Evolutionary conservation across 2,329 filamentous ascomycete species (phyloP), one percentile per base, ranked within the genome.

Genomic region (Calonectria pseudoturangicola): DNA sequence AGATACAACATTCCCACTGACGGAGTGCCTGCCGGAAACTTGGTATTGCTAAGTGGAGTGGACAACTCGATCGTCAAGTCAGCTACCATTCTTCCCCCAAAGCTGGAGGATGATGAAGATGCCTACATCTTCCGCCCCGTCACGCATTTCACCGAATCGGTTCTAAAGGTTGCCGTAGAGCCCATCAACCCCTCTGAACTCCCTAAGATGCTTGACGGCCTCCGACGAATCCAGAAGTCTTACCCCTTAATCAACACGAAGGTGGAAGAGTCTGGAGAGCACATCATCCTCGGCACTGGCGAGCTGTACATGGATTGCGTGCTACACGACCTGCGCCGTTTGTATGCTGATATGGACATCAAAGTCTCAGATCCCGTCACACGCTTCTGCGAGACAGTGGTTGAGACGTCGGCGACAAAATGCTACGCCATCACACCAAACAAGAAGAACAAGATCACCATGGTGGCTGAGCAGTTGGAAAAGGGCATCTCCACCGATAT

Each of bases 271-370:
- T 98, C 95, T 1, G 97, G 97, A 64, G 97, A 99, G 84, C 97
- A 99, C 82, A 93, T 99, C 76, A 90, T 99, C 58, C 90, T 99
- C 5, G 97, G 97, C 28, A 99, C 97, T 0, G 97, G 97, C 73
- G 97, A 99, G 84, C 88, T 99, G n/a, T 99, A 99, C 87, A 98
- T 99, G 96, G 97, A 99, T 83, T 99, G 97, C 80, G 96, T 99
- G 4, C 89, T 99, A 56, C 97, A 99, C 83, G 97, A 99, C 82
- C 89, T 99, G 58, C 93, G 97, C 67, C 91, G 93, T 48, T 85
- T 98, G n/a, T 99, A 98, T 82, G 96, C 97, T 16, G 96, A 98
- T 80, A 99, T 99, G 97, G 97, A 99, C 83, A 94, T 99, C 86
- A 98, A 98, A 86, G 95, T 99, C 62, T 99, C 97, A 0, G 97